Percentiles rank a stretch among this genome's conserved stretches.
These are phyloP conservation scores for Ensete glaucum DNA, from an alignment of 176 grass and related monocot species.

Conservation along the genomic window DNA sequence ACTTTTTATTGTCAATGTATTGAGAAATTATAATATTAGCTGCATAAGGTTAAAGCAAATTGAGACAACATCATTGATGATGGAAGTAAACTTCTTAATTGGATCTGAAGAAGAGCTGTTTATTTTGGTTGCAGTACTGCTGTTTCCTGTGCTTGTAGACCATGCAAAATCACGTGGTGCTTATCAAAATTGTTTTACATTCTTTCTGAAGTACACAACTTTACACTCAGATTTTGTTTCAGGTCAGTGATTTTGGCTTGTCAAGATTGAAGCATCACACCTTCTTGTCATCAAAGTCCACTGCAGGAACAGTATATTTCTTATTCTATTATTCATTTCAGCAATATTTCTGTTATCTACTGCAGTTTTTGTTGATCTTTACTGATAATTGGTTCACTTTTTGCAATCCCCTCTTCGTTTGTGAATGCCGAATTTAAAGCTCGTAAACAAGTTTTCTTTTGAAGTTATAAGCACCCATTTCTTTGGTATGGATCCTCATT, in stretches of 20 bases:
- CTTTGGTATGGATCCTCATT: neutral
- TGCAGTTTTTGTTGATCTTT: too few species aligned
- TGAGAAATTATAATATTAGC: too few species aligned
- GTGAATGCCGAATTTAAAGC: too few species aligned
- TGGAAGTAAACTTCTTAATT: too few species aligned
- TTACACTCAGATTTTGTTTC: neutral
- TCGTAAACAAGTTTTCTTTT: neutral
- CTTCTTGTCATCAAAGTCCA: constrained; percentile 93
- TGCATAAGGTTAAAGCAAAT: too few species aligned
- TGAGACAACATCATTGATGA: too few species aligned
- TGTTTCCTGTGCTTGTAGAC: neutral
- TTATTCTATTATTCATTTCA: neutral
- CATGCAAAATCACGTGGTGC: neutral
- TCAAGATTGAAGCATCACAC: constrained; percentile 98
- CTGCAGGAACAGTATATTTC: constrained; percentile 75
- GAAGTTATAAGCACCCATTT: neutral
- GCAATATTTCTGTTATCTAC: too few species aligned
- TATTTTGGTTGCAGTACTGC: neutral
- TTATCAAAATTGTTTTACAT: neutral
- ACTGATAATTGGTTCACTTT: too few species aligned
- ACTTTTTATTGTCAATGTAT: too few species aligned
- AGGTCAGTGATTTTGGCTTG: constrained; percentile 99
- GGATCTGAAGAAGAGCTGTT: too few species aligned
- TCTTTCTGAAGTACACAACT: neutral
- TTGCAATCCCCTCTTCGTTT: too few species aligned